Evolutionary conservation across 1,284 basidiomycete genomes (phyloP), one percentile per base, ranked within the genome.

Genomic region (Leccinum cinnamomeum): DNA sequence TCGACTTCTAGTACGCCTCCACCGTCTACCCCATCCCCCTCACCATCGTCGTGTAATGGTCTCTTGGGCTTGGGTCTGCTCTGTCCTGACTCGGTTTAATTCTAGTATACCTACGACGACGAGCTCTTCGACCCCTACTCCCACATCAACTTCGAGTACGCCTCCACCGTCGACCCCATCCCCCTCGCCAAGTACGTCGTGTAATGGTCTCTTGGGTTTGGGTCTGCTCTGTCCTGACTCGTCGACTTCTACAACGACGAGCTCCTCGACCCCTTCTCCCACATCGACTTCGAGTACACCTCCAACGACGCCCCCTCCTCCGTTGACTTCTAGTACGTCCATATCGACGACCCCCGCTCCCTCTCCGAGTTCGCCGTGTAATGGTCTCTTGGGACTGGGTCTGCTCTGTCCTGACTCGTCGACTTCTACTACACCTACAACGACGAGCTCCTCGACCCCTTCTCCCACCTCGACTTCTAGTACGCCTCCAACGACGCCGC

Each of bases 21-120:
- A 33, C 30, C 30, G 30, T 33, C 30, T 0, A 33, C 4, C 30
- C 30, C 30, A 33, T 33, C 30, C 0, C 30, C 30, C 30, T 33
- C 18, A 2, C 18, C 41, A 10, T 18, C 66, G 1, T 60, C 68
- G 2, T 69, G 72, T 33, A 33, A 33, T 39, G 64, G 62, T 20
- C 23, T 70, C 0, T 46, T 68, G 2, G 72, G 66, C 41, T 23
- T 66, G 5, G 62, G 64, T 28, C 53, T 33, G 2, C 28, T 67
- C 5, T 69, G 67, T 30, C 8, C 60, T 11, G 20, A 53, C 58
- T 35, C 62, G 25, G 23, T 23, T 23, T 1, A 30, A 10, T 41
- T 7, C 39, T 8, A 16, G 14, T 39, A 39, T 1, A 39, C 7
- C 39, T 41, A 16, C 48, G n/a, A 37, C 53, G n/a, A 58, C 61